These are phyloP conservation scores for Populus hybrid DNA, from an alignment of 441 rosid species.

Conservation along the genomic window DNA sequence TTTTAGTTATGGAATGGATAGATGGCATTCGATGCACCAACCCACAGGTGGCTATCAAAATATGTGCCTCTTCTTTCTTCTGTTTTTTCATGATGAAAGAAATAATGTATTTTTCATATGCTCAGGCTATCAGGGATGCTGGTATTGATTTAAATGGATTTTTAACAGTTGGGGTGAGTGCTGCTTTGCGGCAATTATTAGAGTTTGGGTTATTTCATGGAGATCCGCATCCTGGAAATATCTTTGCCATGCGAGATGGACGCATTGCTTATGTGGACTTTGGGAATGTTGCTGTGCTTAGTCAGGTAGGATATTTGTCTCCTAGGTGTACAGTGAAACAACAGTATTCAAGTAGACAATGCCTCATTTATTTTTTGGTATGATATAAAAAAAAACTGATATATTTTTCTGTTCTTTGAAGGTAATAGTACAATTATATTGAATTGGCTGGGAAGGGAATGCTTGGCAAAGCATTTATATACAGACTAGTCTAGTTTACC, in stretches of 20 bases:
- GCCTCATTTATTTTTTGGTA: background rate
- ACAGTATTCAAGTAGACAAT: conserved; percentile 1
- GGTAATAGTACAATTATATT: background rate
- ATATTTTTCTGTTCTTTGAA: background rate
- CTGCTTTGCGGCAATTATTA: conserved; percentile 85
- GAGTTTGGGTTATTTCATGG: conserved; percentile 96
- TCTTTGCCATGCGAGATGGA: conserved; percentile 96
- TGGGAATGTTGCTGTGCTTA: conserved; percentile 96
- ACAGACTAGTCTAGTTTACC: background rate
- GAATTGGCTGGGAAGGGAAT: background rate
- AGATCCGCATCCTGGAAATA: conserved; percentile 99
- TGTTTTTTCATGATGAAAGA: conserved; percentile 12
- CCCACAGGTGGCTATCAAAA: conserved; percentile 65
- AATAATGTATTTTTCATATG: conserved; percentile 14
- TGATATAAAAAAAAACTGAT: background rate
- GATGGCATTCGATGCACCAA: conserved; percentile 97
- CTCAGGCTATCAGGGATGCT: conserved; percentile 85
- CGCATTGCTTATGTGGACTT: conserved; percentile 97
- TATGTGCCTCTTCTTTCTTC: conserved; percentile 4
- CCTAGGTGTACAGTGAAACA: conserved; percentile 4
- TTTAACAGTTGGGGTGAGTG: conserved; percentile 93
- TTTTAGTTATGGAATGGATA: conserved; percentile 97
- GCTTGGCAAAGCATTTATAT: background rate
- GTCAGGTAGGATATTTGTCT: conserved; percentile 63
- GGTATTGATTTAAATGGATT: conserved; percentile 87